These are phyloP conservation scores for Gynandropsis gynandra DNA, from an alignment of 345 rosid species.

Conservation along the genomic window DNA sequence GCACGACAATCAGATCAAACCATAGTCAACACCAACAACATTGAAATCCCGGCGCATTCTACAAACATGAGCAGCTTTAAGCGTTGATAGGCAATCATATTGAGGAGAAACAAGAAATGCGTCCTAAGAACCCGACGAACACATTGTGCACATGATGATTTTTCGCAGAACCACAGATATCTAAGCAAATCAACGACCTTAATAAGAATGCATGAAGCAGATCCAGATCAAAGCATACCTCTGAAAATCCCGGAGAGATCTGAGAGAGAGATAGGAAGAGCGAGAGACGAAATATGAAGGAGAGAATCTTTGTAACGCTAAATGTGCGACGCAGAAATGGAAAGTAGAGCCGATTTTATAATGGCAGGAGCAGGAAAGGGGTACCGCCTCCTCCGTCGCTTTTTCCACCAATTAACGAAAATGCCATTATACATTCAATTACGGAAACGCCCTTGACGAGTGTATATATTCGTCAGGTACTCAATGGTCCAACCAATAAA, in stretches of 20 bases:
- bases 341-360: constrained; percentile 7
- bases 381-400: constrained; percentile 12
- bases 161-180: not conserved
- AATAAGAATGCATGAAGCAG: constrained; percentile 9
- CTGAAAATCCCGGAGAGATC: constrained; percentile 9
- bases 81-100: not conserved
- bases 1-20: constrained; percentile 5
- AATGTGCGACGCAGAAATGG: constrained; percentile 10
- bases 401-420: constrained; percentile 11
- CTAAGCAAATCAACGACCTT: constrained; percentile 7
- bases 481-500: not conserved
- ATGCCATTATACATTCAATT: not conserved
- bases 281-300: constrained; percentile 15
- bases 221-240: constrained; percentile 22
- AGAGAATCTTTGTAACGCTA: constrained; percentile 19
- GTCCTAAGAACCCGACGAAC: not conserved
- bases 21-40: not conserved
- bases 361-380: not conserved
- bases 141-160: not conserved
- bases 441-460: constrained; percentile 10
- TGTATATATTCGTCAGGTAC: not conserved
- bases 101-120: not conserved
- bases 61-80: constrained; percentile 1
- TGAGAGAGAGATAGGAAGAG: constrained; percentile 15
- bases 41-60: constrained; percentile 6